Evolutionary conservation across 257 asterid species (phyloP), one percentile per base, ranked within the genome.

Genomic region (Petrea volubilis): DNA sequence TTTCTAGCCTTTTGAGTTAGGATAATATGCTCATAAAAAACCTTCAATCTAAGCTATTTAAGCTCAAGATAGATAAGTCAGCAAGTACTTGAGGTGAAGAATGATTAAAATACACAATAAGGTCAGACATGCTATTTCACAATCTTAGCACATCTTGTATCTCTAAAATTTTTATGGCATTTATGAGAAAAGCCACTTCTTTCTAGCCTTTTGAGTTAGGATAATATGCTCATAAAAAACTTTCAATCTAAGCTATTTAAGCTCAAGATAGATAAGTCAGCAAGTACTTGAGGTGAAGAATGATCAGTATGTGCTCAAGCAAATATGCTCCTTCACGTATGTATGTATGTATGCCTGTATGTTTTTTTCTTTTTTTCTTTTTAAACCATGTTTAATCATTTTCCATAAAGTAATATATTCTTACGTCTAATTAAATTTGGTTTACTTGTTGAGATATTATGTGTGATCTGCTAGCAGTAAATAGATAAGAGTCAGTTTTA

Each of bases 291-390:
- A 14, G 28, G 15, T 70, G 36, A 29, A 51, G 52, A 71, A 4
- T 47, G 21, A 60, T 52, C 40, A 59, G 52, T 36, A 70, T 80
- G 65, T 34, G 44, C 50, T 63, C n/a, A 58, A 58, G 43, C 60
- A 51, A 29, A 33, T 64, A 53, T 38, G 3, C 38, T 43, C 64
- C 60, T 2, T 17, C 50, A 28, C 60, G 11, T 49, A 40, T 61
- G 60, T 34, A 27, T 40, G 17, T 59, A 4, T 67, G 20, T 31
- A 25, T 38, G 23, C 49, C 4, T 66, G n/a, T n/a, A n/a, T n/a
- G n/a, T n/a, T n/a, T n/a, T n/a, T n/a, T n/a, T n/a, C n/a, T n/a
- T n/a, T n/a, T n/a, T n/a, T n/a, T n/a, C n/a, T n/a, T n/a, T n/a
- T n/a, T n/a, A n/a, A n/a, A n/a, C n/a, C n/a, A n/a, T n/a, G n/a